Evolutionary conservation across 371 early-diverging fungal species (phyloP).

Genomic region (Mucor piriformis): DNA sequence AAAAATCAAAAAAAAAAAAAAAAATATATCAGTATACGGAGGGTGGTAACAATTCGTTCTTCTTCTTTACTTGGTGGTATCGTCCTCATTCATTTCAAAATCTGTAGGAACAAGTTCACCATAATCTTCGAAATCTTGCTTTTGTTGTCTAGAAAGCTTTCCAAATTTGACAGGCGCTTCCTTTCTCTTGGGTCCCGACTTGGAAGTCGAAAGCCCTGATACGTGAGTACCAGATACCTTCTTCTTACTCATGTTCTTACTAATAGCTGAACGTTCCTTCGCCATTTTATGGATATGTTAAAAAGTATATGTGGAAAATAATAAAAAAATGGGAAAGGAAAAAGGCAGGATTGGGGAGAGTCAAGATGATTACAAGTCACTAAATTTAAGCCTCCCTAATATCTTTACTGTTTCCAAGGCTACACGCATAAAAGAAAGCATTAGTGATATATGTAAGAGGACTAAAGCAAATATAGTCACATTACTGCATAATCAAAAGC

Average conservation of each 20-base stretch:
- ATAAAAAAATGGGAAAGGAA: background rate
- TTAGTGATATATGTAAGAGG: no score
- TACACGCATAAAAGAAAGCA: no score
- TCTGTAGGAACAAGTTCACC: slow-evolving; percentile 71
- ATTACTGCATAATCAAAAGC: no score
- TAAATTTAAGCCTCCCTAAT: background rate
- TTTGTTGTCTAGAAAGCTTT: slow-evolving; percentile 54
- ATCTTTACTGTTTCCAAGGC: no score
- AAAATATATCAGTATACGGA: no score
- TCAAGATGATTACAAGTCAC: background rate
- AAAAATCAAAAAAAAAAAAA: background rate
- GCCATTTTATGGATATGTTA: slow-evolving; percentile 14
- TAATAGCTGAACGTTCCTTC: slow-evolving; percentile 33
- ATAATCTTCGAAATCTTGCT: slow-evolving; percentile 68
- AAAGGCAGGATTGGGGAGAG: background rate
- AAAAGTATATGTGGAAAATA: no score
- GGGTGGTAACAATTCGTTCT: no score
- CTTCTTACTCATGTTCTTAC: slow-evolving; percentile 31
- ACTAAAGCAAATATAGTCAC: no score
- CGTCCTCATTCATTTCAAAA: slow-evolving; percentile 42
- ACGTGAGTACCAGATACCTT: slow-evolving; percentile 32
- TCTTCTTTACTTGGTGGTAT: slow-evolving; percentile 16
- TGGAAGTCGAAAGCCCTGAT: slow-evolving; percentile 30
- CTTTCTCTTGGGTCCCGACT: slow-evolving; percentile 27
- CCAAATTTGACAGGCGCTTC: slow-evolving; percentile 46